phyloP scores from a whole-genome alignment of 139 green algal species.

The Coelastrella sp. region DNA sequence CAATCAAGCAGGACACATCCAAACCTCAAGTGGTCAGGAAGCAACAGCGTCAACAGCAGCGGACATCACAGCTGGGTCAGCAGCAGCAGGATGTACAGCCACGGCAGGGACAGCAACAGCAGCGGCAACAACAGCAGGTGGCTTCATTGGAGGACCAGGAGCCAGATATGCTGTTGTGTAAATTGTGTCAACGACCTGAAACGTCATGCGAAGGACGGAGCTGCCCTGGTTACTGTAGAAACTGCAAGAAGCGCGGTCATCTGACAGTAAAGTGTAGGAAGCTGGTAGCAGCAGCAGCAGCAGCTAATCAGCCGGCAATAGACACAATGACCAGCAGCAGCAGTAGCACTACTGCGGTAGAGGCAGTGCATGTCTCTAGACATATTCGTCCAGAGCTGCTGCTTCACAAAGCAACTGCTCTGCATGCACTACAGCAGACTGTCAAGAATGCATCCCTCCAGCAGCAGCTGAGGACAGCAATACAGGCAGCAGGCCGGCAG shows the following conservation, averaged over 20 bases:
- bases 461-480: not conserved
- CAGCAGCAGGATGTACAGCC: not conserved
- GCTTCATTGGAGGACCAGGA: not conserved
- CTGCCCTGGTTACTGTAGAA: not conserved
- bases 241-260: not conserved
- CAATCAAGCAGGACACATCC: too few species aligned
- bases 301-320: not conserved
- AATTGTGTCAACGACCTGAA: not conserved
- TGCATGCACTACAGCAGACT: not conserved
- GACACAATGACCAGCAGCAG: not conserved
- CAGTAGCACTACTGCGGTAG: not conserved
- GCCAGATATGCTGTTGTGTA: not conserved
- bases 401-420: not conserved
- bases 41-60: not conserved
- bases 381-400: not conserved
- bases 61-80: not conserved
- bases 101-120: not conserved
- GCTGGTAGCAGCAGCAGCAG: not conserved
- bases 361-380: not conserved
- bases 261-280: not conserved
- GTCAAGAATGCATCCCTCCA: not conserved
- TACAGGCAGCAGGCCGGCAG: not conserved
- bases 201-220: not conserved
- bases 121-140: not conserved
- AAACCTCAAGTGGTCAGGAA: too few species aligned